Percentiles rank a stretch among this genome's conserved stretches.
Conservation (phyloP, 2,329 filamentous ascomycete genomes). For the Fusarium sp. region DNA sequence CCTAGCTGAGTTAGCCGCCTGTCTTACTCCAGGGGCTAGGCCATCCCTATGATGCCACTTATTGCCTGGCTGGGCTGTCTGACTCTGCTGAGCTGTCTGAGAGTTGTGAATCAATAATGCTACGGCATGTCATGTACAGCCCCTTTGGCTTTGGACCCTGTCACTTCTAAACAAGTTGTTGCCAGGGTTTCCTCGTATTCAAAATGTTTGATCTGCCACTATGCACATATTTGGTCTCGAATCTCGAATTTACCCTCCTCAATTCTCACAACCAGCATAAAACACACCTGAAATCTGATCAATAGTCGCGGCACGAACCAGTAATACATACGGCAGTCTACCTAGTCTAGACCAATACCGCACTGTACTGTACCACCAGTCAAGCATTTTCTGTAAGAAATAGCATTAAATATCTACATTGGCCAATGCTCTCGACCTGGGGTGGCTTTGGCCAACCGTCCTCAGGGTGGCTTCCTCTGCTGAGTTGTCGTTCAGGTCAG, state of each 20-base stretch:
- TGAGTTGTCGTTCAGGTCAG: slow-evolving; percentile 4
- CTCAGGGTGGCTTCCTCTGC: slow-evolving; percentile 26
- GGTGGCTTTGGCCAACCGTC: slow-evolving; percentile 38
- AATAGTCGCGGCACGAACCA: slow-evolving; percentile 17
- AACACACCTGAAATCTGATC: slow-evolving; percentile 27
- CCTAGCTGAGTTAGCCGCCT: slow-evolving; percentile 3
- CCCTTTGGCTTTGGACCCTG: slow-evolving; percentile 10
- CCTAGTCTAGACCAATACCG: background rate
- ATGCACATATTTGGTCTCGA: slow-evolving; percentile 8
- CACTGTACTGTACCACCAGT: background rate
- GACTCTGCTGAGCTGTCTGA: background rate
- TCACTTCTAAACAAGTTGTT: slow-evolving; percentile 16
- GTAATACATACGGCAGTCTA: background rate
- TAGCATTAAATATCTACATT: slow-evolving; percentile 30
- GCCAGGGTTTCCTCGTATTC: slow-evolving; percentile 29
- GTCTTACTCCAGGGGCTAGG: background rate
- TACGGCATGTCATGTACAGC: background rate
- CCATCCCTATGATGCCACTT: slow-evolving; percentile 9
- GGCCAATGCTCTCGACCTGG: slow-evolving; percentile 27
- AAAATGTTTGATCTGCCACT: slow-evolving; percentile 29
- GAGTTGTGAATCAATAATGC: slow-evolving; percentile 8
- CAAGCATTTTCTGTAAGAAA: slow-evolving; percentile 13
- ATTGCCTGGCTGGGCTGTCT: background rate
- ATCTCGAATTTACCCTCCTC: slow-evolving; percentile 19
- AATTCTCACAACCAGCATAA: slow-evolving; percentile 21